Evolutionary conservation across 495 filamentous ascomycete species (phyloP).

Genomic region (Podospora sp.): DNA sequence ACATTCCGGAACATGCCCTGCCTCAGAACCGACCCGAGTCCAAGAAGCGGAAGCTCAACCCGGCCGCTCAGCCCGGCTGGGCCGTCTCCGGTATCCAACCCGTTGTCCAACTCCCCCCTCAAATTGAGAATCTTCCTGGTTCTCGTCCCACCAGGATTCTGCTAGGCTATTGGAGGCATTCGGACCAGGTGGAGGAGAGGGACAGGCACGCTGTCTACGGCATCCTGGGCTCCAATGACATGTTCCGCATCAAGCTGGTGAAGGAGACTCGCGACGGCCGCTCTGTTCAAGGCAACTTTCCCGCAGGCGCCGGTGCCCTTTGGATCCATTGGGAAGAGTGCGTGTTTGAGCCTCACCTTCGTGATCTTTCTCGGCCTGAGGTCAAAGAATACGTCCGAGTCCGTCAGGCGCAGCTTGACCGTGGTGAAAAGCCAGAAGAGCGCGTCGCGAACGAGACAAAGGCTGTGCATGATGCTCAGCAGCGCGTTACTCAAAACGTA

Average conservation of each 20-base stretch:
- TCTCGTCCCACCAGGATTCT: conserved; percentile 51
- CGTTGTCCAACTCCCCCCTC: neutral
- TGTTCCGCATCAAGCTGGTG: conserved; percentile 57
- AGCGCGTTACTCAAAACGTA: conserved; percentile 39
- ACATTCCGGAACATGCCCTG: conserved; percentile 43
- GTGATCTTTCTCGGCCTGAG: conserved; percentile 46
- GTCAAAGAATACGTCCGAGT: conserved; percentile 59
- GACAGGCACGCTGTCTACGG: conserved; percentile 57
- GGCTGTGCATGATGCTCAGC: conserved; percentile 51
- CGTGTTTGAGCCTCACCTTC: conserved; percentile 50
- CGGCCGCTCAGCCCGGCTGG: neutral
- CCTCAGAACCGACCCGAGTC: conserved; percentile 34
- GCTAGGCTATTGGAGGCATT: conserved; percentile 54
- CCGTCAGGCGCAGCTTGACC: conserved; percentile 51
- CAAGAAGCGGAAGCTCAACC: conserved; percentile 42
- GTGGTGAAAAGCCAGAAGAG: conserved; percentile 47
- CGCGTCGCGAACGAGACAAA: conserved; percentile 50
- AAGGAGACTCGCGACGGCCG: conserved; percentile 54
- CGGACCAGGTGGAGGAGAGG: conserved; percentile 35
- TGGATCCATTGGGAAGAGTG: conserved; percentile 61
- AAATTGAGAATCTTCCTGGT: conserved; percentile 27
- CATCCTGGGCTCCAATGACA: conserved; percentile 54
- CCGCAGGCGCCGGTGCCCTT: conserved; percentile 52
- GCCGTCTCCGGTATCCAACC: neutral
- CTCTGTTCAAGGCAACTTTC: conserved; percentile 52